Evolutionary conservation across 2,329 filamentous ascomycete genomes (phyloP).

Genomic region (Xylaria sp.): DNA sequence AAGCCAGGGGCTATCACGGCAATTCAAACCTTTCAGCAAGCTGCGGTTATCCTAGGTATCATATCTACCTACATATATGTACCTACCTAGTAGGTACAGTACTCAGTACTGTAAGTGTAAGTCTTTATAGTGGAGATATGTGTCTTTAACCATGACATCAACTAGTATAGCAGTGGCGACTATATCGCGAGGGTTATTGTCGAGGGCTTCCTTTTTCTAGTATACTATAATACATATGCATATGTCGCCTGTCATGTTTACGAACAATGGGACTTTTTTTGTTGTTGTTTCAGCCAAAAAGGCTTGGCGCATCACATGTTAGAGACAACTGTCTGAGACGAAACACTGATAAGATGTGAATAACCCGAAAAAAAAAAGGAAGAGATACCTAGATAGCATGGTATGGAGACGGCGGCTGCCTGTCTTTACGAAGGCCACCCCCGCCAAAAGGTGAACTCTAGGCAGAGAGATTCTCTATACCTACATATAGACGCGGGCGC

Average conservation of each 20-base stretch:
- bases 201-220: not conserved
- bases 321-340: conserved; percentile 4
- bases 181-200: not conserved
- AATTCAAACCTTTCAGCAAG: not conserved
- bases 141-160: not conserved
- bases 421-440: not conserved
- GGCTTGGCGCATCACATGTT: conserved; percentile 37
- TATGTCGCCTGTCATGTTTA: not conserved
- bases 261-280: conserved; percentile 4
- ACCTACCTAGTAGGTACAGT: not conserved
- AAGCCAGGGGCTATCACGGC: conserved; percentile 1
- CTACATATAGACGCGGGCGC: not conserved
- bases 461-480: not conserved
- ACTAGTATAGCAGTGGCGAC: not conserved
- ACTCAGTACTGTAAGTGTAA: too few species aligned
- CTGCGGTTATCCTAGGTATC: not conserved
- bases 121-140: conserved; percentile 15
- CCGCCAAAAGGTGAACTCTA: not conserved
- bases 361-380: not conserved
- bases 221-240: too few species aligned
- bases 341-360: conserved; percentile 19
- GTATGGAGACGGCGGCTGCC: too few species aligned
- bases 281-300: conserved; percentile 9
- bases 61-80: not conserved
- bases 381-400: too few species aligned